Evolutionary conservation across 139 green algal genomes (phyloP).

Genomic region (Picochlorum sp.): DNA sequence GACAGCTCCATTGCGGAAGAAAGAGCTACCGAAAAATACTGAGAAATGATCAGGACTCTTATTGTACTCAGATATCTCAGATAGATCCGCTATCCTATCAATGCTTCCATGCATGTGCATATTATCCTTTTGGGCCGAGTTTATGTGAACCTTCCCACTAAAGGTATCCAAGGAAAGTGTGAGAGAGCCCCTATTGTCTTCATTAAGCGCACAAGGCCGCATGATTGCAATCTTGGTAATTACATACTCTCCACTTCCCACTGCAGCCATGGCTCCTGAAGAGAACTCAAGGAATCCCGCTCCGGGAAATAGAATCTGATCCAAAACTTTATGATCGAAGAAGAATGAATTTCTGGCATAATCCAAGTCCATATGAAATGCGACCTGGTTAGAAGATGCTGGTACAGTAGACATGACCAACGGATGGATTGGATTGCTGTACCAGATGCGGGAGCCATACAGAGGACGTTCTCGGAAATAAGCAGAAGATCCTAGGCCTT

Average conservation of each 20-base stretch:
- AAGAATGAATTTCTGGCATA: slow-evolving; percentile 10
- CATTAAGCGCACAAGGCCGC: background rate
- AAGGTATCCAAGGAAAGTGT: background rate
- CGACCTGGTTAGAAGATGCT: no score
- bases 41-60: no score
- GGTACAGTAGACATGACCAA: slow-evolving; percentile 1
- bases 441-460: background rate
- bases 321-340: slow-evolving; percentile 32
- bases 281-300: slow-evolving; percentile 18
- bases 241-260: background rate
- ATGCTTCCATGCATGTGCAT: no score
- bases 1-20: no score
- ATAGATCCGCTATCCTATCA: no score
- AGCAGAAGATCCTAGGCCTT: background rate
- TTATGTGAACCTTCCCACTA: background rate
- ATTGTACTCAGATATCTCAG: no score
- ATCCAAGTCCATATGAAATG: background rate
- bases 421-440: background rate
- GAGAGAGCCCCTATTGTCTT: background rate
- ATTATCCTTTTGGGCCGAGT: background rate
- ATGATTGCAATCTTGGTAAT: background rate
- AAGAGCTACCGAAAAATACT: no score
- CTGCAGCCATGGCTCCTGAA: background rate
- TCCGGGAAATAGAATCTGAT: slow-evolving; percentile 18
- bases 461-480: background rate